Evolutionary conservation across 805 yeast species (phyloP).

Genomic region (Zygotorulaspora danielsina): DNA sequence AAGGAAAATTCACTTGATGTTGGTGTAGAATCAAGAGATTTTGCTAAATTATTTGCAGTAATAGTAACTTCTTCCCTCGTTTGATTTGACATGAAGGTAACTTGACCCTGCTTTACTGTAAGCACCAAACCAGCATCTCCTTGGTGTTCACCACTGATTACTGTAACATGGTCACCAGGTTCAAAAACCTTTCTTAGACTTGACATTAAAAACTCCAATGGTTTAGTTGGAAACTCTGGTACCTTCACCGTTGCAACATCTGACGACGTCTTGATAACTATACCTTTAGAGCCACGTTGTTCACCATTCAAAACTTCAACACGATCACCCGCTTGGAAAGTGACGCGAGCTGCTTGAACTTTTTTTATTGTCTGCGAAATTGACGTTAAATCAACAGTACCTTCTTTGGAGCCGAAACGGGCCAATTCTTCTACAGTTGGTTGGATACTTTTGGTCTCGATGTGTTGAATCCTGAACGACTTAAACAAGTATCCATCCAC

Average conservation of each 20-base stretch:
- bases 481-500: conserved; percentile 83
- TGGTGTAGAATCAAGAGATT: conserved; percentile 84
- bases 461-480: conserved; percentile 75
- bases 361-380: conserved; percentile 82
- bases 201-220: conserved; percentile 75
- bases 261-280: conserved; percentile 60
- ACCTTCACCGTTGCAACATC: conserved; percentile 53
- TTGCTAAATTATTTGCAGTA: conserved; percentile 84
- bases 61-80: conserved; percentile 85
- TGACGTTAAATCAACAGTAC: conserved; percentile 81
- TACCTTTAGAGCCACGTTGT: conserved; percentile 84
- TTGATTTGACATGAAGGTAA: conserved; percentile 84
- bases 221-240: conserved; percentile 46
- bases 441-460: conserved; percentile 75
- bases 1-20: conserved; percentile 74
- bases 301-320: conserved; percentile 92
- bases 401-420: conserved; percentile 71
- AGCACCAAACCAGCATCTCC: conserved; percentile 96
- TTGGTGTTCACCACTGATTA: conserved; percentile 81
- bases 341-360: conserved; percentile 48
- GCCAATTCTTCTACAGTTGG: conserved; percentile 89
- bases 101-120: conserved; percentile 74
- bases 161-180: conserved; percentile 94
- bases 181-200: conserved; percentile 80
- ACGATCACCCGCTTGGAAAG: conserved; percentile 89